Conservation (phyloP, 495 filamentous ascomycete species). For the Annulohypoxylon moriforme region DNA sequence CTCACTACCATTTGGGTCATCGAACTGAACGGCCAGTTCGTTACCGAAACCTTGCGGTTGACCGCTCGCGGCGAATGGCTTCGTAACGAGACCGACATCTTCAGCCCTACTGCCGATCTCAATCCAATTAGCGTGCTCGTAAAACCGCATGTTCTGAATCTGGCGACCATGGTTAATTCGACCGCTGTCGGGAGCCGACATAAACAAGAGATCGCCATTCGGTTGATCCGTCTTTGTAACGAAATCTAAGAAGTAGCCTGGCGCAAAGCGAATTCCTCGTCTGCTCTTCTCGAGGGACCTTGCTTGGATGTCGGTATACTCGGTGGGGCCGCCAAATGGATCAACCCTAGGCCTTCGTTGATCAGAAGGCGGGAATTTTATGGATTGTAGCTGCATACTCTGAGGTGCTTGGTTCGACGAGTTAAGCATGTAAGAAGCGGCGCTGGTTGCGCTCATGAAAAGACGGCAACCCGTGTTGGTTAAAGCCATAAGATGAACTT, state of each 20-base stretch:
- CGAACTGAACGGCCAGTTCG: conserved; percentile 93
- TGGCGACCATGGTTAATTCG: conserved; percentile 70
- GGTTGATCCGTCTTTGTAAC: conserved; percentile 62
- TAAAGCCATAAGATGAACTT: conserved; percentile 88
- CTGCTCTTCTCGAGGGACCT: conserved; percentile 64
- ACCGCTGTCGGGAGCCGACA: conserved; percentile 87
- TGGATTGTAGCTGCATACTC: conserved; percentile 95
- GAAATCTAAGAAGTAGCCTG: conserved; percentile 91
- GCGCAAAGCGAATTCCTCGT: conserved; percentile 75
- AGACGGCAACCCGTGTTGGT: conserved; percentile 92
- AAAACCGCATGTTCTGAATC: conserved; percentile 63
- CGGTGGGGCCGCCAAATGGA: conserved; percentile 46
- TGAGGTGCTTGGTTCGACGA: conserved; percentile 76
- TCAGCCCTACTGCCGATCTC: conserved; percentile 75
- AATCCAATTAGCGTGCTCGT: conserved; percentile 81
- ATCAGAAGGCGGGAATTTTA: conserved; percentile 84
- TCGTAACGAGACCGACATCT: conserved; percentile 79
- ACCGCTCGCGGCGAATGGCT: conserved; percentile 72
- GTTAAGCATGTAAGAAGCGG: conserved; percentile 73
- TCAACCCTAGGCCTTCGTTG: conserved; percentile 34
- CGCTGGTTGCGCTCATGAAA: conserved; percentile 88
- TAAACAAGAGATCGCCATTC: conserved; percentile 75
- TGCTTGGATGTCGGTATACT: conserved; percentile 56
- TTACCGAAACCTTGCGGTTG: conserved; percentile 90
- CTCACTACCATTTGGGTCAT: conserved; percentile 76